These are phyloP conservation scores for Mycena indigotica DNA, from an alignment of 768 basidiomycete genomes.

Conservation along the genomic window DNA sequence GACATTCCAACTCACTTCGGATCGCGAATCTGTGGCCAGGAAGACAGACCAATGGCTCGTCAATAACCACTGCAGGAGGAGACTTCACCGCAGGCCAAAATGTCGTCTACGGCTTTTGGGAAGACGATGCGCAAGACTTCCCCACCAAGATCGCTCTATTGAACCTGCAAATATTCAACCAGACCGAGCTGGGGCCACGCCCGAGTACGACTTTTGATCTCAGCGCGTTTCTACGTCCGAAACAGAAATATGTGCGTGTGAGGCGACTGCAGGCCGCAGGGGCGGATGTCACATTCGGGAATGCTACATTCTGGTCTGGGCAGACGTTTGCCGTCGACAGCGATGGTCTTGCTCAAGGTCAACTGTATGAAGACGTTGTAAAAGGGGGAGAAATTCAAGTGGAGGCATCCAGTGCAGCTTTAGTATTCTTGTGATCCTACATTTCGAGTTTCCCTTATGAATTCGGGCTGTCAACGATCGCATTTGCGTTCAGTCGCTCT, in stretches of 20 bases:
- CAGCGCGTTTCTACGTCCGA: conserved; percentile 38
- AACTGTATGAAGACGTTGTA: conserved; percentile 41
- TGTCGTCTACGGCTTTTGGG: conserved; percentile 57
- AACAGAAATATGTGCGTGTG: conserved; percentile 35
- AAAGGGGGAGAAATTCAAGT: conserved; percentile 35
- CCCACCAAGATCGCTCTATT: conserved; percentile 51
- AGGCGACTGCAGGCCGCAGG: conserved; percentile 50
- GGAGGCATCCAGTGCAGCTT: conserved; percentile 40
- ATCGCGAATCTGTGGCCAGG: conserved; percentile 56
- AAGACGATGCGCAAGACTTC: conserved; percentile 33
- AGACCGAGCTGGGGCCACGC: conserved; percentile 43
- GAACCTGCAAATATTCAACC: conserved; percentile 55
- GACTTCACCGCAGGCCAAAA: conserved; percentile 51
- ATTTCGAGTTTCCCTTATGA: background rate
- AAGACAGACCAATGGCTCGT: conserved; percentile 52
- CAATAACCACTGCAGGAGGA: conserved; percentile 52
- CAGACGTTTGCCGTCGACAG: conserved; percentile 42
- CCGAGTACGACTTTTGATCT: conserved; percentile 50
- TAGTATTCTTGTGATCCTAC: conserved; percentile 33
- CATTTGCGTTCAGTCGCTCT: conserved; percentile 1
- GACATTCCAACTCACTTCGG: conserved; percentile 43
- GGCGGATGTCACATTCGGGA: conserved; percentile 46
- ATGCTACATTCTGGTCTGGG: conserved; percentile 52
- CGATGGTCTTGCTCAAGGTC: conserved; percentile 41
- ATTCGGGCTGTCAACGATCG: background rate